Evolutionary conservation across 1,284 basidiomycete species (phyloP).

Genomic region (Papiliotrema nemorosa): DNA sequence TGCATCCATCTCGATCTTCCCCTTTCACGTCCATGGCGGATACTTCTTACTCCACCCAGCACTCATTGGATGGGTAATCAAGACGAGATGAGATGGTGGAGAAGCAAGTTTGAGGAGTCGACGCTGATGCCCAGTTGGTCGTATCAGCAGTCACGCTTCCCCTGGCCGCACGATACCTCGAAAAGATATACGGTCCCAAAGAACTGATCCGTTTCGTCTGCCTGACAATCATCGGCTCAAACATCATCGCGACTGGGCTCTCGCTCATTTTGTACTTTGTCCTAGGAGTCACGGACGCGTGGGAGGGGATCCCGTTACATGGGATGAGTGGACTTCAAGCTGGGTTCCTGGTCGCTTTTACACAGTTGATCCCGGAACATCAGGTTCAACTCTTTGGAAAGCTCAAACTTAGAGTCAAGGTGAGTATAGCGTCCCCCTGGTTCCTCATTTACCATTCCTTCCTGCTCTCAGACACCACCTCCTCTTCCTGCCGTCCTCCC

Average conservation of each 20-base stretch:
- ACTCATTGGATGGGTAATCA: too few relatives aligned
- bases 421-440: constrained; percentile 37
- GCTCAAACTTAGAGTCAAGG: constrained; percentile 85
- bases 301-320: constrained; percentile 80
- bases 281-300: constrained; percentile 40
- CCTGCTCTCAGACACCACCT: background rate
- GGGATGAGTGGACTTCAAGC: constrained; percentile 90
- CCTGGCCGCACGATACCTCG: constrained; percentile 80
- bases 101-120: background rate
- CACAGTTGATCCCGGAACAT: constrained; percentile 95
- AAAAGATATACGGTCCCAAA: constrained; percentile 83
- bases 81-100: background rate
- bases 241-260: constrained; percentile 75
- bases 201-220: constrained; percentile 84
- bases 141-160: constrained; percentile 74
- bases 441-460: background rate
- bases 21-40: background rate
- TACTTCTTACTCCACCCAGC: too few relatives aligned
- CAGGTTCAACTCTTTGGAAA: constrained; percentile 89
- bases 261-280: constrained; percentile 45
- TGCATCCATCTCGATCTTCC: too few relatives aligned
- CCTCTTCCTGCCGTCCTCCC: background rate
- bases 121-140: constrained; percentile 58
- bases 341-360: constrained; percentile 89
- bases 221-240: constrained; percentile 73